Evolutionary conservation across 345 rosid species (phyloP), one percentile per base, ranked within the genome.

Genomic region (Turnera subulata): DNA sequence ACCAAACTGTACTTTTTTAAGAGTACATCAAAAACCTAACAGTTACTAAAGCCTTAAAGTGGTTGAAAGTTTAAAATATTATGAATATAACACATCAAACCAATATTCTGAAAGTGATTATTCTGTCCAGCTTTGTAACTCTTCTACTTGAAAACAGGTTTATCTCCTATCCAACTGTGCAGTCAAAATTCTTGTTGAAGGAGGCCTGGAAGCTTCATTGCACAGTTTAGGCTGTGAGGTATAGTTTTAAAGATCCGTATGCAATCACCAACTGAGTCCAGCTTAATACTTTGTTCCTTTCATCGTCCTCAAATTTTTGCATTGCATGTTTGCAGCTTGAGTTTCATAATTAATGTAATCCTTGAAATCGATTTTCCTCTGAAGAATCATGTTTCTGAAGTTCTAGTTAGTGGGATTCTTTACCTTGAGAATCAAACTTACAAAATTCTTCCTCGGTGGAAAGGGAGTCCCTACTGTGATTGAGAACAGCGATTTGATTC

Each of bases 221-320:
- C 75, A 86, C 54, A 73, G 93, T 68, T 79, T 92, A 69, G 98
- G 96, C 67, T 78, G 91, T 47, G 98, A 92, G 98, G 98, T 80
- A 80, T 43, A 52, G 12, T 56, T 37, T 58, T 4, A 24, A 9
- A 37, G 35, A 33, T 17, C 46, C 15, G 24, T 37, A 16, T 45
- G 44, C 38, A 25, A 58, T 29, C 11, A 60, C 50, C 14, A 42
- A 10, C 45, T 4, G n/a, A 6, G n/a, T n/a, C n/a, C 12, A 11
- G 45, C 12, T 42, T n/a, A n/a, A 13, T 42, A 42, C 45, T 42
- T 35, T 59, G 32, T 59, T 56, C 39, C 46, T 15, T 16, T 10
- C n/a, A n/a, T 7, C 53, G 53, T 59, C 25, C 46, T 71, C 18
- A 67, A 57, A 75, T 38, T 48, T 52, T 56, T 67, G 18, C 26